Percentiles rank a stretch among this genome's conserved stretches.
These are phyloP conservation scores for Geum urbanum DNA, from an alignment of 306 rosid species.

Conservation along the genomic window DNA sequence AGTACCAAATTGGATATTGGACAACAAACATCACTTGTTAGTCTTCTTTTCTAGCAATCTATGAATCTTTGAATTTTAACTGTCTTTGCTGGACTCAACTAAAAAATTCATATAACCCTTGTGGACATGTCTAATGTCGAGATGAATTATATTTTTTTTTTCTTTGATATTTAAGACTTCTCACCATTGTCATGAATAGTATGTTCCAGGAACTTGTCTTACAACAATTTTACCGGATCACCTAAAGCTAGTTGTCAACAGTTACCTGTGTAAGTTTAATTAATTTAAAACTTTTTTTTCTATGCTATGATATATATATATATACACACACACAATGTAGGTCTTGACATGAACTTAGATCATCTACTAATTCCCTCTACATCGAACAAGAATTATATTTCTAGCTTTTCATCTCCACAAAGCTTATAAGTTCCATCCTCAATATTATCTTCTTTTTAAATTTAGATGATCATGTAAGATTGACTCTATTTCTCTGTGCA, in stretches of 20 bases:
- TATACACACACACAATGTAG: neutral
- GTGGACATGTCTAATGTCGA: constrained; percentile 8
- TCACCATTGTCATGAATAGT: constrained; percentile 15
- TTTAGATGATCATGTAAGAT: constrained; percentile 14
- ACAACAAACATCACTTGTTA: constrained; percentile 34
- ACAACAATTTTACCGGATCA: constrained; percentile 60
- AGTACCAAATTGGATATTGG: constrained; percentile 51
- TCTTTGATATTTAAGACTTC: neutral
- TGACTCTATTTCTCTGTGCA: constrained; percentile 24
- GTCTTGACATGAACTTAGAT: neutral
- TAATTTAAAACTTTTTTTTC: neutral
- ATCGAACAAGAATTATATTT: constrained; percentile 56
- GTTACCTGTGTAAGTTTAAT: constrained; percentile 53
- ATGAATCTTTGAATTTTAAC: constrained; percentile 5
- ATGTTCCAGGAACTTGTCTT: constrained; percentile 72
- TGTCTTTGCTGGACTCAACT: neutral
- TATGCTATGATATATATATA: neutral
- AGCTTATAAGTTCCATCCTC: constrained; percentile 37
- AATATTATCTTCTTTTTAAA: neutral
- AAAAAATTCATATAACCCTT: neutral
- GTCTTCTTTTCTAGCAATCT: constrained; percentile 22
- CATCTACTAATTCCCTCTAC: constrained; percentile 10
- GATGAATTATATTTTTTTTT: neutral
- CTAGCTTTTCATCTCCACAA: constrained; percentile 49
- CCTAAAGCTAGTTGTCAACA: constrained; percentile 23